phyloP scores from a whole-genome alignment of 1,139 yeast genomes.

The Geotrichum klebahnii region DNA sequence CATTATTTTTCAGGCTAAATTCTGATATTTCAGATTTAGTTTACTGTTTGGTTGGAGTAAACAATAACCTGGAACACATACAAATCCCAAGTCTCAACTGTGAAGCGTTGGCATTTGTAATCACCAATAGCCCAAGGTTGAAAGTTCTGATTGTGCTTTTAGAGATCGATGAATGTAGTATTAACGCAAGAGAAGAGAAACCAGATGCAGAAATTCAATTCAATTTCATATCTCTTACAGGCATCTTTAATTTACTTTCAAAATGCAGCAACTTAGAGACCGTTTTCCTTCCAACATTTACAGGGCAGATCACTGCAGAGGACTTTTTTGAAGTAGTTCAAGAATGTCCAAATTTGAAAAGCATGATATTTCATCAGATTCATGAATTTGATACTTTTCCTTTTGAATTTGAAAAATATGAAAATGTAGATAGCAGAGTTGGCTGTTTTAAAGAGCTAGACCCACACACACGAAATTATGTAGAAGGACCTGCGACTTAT shows the following conservation, averaged over 20 bases:
- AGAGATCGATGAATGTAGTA: background rate
- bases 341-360: background rate
- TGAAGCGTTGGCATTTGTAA: background rate
- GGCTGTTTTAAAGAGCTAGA: constrained; percentile 7
- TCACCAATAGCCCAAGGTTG: background rate
- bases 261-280: background rate
- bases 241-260: background rate
- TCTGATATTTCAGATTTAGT: constrained; percentile 1
- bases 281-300: constrained; percentile 1
- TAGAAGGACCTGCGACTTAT: background rate
- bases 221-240: background rate
- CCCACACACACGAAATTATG: background rate
- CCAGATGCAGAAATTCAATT: background rate
- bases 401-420: constrained; percentile 3
- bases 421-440: constrained; percentile 1
- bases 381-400: background rate
- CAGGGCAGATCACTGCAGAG: background rate
- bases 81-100: background rate
- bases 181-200: background rate
- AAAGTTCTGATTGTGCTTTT: background rate
- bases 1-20: background rate
- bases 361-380: constrained; percentile 6
- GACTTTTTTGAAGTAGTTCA: constrained; percentile 3
- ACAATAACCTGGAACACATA: background rate
- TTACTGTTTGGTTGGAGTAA: background rate